A percentile compares a stretch with the other conserved stretches of the same genome.
Conservation (phyloP, 2,329 filamentous ascomycete genomes). For the Curvularia lunata region DNA sequence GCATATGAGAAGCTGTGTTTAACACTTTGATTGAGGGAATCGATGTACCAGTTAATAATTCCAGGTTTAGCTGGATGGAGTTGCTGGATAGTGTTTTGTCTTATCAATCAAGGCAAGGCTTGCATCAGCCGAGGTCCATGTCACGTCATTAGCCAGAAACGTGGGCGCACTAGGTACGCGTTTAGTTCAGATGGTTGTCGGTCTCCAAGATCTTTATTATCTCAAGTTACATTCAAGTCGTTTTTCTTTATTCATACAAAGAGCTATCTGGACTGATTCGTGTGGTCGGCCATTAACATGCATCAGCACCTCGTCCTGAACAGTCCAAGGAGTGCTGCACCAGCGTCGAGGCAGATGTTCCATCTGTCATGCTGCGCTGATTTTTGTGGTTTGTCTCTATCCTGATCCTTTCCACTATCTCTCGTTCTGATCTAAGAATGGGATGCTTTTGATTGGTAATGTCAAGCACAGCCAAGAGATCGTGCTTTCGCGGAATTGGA, state of each 20-base stretch:
- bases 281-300: background rate
- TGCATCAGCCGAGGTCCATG: slow-evolving; percentile 10
- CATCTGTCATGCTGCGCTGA: background rate
- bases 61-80: background rate
- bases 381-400: background rate
- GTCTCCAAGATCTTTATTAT: background rate
- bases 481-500: slow-evolving; percentile 6
- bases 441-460: slow-evolving; percentile 6
- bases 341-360: background rate
- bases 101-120: slow-evolving; percentile 4
- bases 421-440: background rate
- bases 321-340: slow-evolving; percentile 1
- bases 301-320: background rate
- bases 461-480: slow-evolving; percentile 13
- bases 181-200: background rate
- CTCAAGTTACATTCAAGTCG: background rate
- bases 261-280: background rate
- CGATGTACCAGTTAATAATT: background rate
- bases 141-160: slow-evolving; percentile 1
- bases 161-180: background rate
- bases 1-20: slow-evolving; percentile 20
- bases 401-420: background rate
- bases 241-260: background rate
- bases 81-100: background rate
- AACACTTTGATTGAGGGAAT: background rate